These are phyloP conservation scores for Hordeum marinum DNA, from an alignment of 176 grass and related monocot genomes.

Conservation along the genomic window DNA sequence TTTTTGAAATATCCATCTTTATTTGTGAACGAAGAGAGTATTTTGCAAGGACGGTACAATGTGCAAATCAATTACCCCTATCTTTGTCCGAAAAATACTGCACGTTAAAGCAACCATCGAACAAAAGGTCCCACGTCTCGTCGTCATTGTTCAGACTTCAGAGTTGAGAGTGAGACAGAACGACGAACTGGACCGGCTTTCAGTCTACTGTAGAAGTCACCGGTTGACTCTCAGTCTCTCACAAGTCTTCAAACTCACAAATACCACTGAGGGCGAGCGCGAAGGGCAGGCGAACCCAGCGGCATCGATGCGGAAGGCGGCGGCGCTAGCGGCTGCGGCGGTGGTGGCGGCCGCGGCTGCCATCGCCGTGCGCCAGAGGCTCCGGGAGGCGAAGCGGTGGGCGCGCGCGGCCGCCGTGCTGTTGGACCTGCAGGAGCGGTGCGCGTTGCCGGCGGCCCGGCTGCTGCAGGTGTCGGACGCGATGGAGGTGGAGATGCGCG, in stretches of 20 bases:
- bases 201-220: background rate
- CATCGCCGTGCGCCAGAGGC: conserved; percentile 21
- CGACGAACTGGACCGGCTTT: background rate
- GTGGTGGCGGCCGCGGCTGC: conserved; percentile 15
- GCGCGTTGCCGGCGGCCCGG: conserved; percentile 44
- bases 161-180: background rate
- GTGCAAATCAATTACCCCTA: too few relatives aligned
- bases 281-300: background rate
- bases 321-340: conserved; percentile 20
- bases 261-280: background rate
- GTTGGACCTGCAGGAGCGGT: conserved; percentile 42
- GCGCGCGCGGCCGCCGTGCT: conserved; percentile 37
- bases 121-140: too few relatives aligned
- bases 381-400: conserved; percentile 35
- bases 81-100: too few relatives aligned
- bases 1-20: too few relatives aligned
- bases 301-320: conserved; percentile 39
- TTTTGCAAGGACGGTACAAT: too few relatives aligned
- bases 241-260: background rate
- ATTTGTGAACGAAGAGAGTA: too few relatives aligned
- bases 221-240: background rate
- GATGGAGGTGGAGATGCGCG: conserved; percentile 76
- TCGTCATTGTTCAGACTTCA: too few relatives aligned
- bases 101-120: too few relatives aligned
- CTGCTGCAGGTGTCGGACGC: conserved; percentile 71